Evolutionary conservation across 768 basidiomycete genomes (phyloP), one percentile per base, ranked within the genome.

Genomic region (Lentinula edodes): DNA sequence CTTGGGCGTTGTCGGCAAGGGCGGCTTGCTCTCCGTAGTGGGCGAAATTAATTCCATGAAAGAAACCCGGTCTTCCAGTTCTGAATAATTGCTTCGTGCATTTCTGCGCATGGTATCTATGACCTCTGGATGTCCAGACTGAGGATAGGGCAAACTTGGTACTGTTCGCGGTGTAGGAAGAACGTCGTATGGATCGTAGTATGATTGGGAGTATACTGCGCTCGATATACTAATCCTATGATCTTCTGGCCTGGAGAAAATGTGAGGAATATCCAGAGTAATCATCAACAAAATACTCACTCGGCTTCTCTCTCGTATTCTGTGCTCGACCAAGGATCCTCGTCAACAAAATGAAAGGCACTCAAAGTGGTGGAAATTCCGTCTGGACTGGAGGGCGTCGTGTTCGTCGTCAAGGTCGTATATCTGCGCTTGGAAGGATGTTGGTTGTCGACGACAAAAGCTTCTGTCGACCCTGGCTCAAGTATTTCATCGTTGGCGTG

Each of bases 41-140:
- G 74, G 72, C 2, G 81, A 76, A 53, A 69, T 70, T 52, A 83
- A 69, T 70, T 83, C 79, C 50, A 83, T 80, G 65, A 82, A 81
- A 36, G 82, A 83, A 61, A 50, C 42, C 20, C 42, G 43, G 45
- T 59, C 58, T 50, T 41, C 38, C 36, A 51, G 18, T 9, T 51
- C 48, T 10, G 58, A 48, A 39, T 48, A 48, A 35, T 48, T 59
- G 12, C 23, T 34, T 20, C 55, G 39, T 42, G 8, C 46, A 20
- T 28, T 41, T 56, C 55, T 56, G 8, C 28, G 38, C 55, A 56
- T 56, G 3, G 55, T 56, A 28, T 42, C 39, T 28, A 20, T 39
- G 2, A 20, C 35, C 18, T 41, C 18, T 35, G 38, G 18, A 16
- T 16, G 35, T 53, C 35, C 32, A 18, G n/a, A 12, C 13, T 43